Percentiles rank a stretch among this genome's conserved stretches.
phyloP scores from a whole-genome alignment of 1,139 yeast species.

The Yamadazyma buinensis region DNA sequence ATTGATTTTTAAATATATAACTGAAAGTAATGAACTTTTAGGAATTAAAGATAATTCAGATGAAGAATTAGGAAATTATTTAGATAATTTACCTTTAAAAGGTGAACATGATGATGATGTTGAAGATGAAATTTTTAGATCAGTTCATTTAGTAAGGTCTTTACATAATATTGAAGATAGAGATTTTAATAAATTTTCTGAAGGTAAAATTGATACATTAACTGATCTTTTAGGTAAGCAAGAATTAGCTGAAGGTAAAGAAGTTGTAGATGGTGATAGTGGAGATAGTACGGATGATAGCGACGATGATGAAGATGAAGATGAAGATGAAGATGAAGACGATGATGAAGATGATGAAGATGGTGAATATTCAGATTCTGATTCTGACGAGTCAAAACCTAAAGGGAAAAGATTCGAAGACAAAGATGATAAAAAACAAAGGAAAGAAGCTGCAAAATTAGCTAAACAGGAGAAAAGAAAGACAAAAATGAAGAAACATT shows the following conservation, averaged over 20 bases:
- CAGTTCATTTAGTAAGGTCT: conserved; percentile 77
- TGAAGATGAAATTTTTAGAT: conserved; percentile 82
- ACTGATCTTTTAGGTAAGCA: conserved; percentile 40
- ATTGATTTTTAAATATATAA: conserved; percentile 72
- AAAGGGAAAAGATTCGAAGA: conserved; percentile 81
- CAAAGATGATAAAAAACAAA: conserved; percentile 75
- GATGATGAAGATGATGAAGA: conserved; percentile 29
- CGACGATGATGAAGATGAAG: conserved; percentile 23
- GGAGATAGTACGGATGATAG: conserved; percentile 24
- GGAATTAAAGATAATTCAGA: conserved; percentile 39
- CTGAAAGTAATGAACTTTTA: conserved; percentile 34
- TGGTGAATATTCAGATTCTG: conserved; percentile 29
- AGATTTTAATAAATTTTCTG: conserved; percentile 76
- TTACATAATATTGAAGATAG: conserved; percentile 77
- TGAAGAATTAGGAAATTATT: conserved; percentile 30
- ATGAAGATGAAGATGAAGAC: conserved; percentile 23
- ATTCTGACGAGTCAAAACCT: conserved; percentile 27
- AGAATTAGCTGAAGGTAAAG: conserved; percentile 1
- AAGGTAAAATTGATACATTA: conserved; percentile 79
- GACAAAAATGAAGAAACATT: conserved; percentile 85
- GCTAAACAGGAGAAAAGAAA: conserved; percentile 86
- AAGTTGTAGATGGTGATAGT: conserved; percentile 2
- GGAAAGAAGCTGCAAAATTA: conserved; percentile 81
- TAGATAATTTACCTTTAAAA: conserved; percentile 49
- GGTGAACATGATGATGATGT: conserved; percentile 51